Evolutionary conservation across 176 grass and related monocot genomes (phyloP), one percentile per base, ranked within the genome.

Genomic region (Carex myosuroides): DNA sequence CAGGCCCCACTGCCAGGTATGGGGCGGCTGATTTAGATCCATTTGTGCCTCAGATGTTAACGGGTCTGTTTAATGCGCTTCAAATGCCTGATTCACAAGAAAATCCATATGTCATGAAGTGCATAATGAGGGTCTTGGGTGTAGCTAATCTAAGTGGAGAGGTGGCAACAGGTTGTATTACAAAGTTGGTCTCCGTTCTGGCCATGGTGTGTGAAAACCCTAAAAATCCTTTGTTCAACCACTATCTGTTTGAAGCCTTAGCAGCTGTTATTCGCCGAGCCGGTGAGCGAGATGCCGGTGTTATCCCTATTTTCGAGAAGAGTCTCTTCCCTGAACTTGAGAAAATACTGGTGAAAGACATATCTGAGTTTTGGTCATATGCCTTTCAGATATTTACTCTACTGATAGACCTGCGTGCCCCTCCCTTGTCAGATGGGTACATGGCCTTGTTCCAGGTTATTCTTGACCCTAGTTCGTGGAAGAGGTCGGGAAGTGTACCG

Each of bases 361-460:
- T 98, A 74, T 84, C 89, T 69, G 95, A 98, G 89, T 98, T 98
- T 86, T 98, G 95, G 95, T 87, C 95, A 32, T 98, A 98, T 76
- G 89, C 89, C 16, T 95, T 98, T 83, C 92, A 98, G 85, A 94
- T 98, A 93, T 95, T 98, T 16, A 91, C 95, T 20, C 91, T 94
- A 86, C 87, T 98, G 70, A 89, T 95, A 67, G 91, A 91, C 70
- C 74, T 95, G 88, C 94, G 89, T 64, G 85, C 54, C 53, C 92
- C 92, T 48, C 95, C 95, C 50, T 87, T 98, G 76, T 98, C 91
- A 0, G 91, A 89, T 82, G 92, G 86, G 52, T 98, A 98, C 83
- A 91, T 98, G 95, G 89, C 90, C 69, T 85, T 98, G 20, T 98
- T 98, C 84, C 86, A 88, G 84, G 91, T 98, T 53, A 86, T 98